Conservation (phyloP, 2,329 filamentous ascomycete genomes). For the Verticillium isaacii region DNA sequence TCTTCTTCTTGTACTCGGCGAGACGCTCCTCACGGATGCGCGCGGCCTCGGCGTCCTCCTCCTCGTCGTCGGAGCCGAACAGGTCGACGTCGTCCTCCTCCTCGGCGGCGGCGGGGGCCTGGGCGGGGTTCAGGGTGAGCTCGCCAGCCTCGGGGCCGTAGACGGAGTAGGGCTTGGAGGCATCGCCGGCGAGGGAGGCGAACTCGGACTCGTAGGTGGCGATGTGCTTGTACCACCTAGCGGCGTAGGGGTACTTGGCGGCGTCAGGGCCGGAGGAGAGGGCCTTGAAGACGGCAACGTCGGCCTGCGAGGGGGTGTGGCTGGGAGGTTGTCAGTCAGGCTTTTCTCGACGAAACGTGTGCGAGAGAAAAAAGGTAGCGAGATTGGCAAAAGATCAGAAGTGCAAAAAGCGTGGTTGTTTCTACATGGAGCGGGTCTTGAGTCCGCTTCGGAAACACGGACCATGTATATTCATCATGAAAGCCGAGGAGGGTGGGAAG, state of each 20-base stretch:
- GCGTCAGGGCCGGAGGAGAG: slow-evolving; percentile 70
- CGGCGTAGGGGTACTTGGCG: slow-evolving; percentile 87
- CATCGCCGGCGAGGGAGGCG: slow-evolving; percentile 82
- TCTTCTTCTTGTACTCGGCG: slow-evolving; percentile 94
- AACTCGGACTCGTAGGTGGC: slow-evolving; percentile 91
- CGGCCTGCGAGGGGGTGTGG: slow-evolving; percentile 78
- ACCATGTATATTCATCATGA: slow-evolving; percentile 85
- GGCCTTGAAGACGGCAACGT: slow-evolving; percentile 93
- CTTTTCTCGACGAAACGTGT: neutral
- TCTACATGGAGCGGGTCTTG: slow-evolving; percentile 87
- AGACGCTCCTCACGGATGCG: slow-evolving; percentile 83
- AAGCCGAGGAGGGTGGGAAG: slow-evolving; percentile 13
- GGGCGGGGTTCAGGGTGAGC: slow-evolving; percentile 78
- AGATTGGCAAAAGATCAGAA: slow-evolving; percentile 52
- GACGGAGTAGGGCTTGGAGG: slow-evolving; percentile 79
- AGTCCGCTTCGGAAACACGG: slow-evolving; percentile 91
- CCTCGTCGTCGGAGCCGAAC: slow-evolving; percentile 90
- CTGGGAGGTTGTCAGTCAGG: slow-evolving; percentile 24
- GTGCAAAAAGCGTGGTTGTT: slow-evolving; percentile 62
- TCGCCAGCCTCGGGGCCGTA: slow-evolving; percentile 84
- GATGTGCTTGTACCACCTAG: slow-evolving; percentile 99
- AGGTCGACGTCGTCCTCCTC: slow-evolving; percentile 88
- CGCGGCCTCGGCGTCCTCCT: slow-evolving; percentile 85
- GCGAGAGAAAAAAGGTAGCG: neutral
- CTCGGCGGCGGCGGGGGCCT: slow-evolving; percentile 65